Base-by-base conservation (phyloP, 2,329 filamentous ascomycete genomes). In the Lecanosticta acicola region DNA sequence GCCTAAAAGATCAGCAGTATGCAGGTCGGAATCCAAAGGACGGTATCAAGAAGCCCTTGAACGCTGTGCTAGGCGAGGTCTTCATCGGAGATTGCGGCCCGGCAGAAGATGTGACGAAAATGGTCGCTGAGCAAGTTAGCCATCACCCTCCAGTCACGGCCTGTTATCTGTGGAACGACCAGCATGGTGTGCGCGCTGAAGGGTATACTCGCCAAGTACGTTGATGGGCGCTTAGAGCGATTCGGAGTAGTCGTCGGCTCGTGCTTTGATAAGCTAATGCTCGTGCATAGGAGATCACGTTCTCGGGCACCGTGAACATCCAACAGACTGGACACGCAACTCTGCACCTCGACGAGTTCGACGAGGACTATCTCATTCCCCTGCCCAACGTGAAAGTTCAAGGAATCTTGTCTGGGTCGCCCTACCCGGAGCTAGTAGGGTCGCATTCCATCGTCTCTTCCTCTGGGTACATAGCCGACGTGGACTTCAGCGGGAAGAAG, bases 41-140 rank as follows among this genome's bases (percentile, higher is more conserved):
- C 11, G 71, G 70, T 3, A 66, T 71, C 1, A 76, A 74, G 61
- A 77, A 76, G 51, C 73, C 74, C 0, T 56, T 76, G 39, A 76
- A 76, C 49, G 70, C 73, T 1, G 75, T 75, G 42, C 60, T 75
- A 16, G 72, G 72, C 0, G 72, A 75, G 45, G 43, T 75, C 1
- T 75, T 75, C 51, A 45, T 74, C 3, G 71, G 67, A 14, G 58
- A 60, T 10, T 56, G 63, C 61, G 62, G 61, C 8, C 48, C 49
- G n/a, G 62, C 65, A 32, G 55, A 63, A 17, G 67, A 68, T 14
- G 63, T 67, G 42, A 72, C 68, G 2, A 63, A 58, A 32, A 51
- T 73, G 7, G 61, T 73, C 1, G 63, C 65, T 11, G 70, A 74
- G 55, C 71, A 74, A 59, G 70, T 72, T 26, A 67, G 64, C 50